Base-by-base conservation (phyloP, 306 rosid species). In the Pyrus bretschneideri region DNA sequence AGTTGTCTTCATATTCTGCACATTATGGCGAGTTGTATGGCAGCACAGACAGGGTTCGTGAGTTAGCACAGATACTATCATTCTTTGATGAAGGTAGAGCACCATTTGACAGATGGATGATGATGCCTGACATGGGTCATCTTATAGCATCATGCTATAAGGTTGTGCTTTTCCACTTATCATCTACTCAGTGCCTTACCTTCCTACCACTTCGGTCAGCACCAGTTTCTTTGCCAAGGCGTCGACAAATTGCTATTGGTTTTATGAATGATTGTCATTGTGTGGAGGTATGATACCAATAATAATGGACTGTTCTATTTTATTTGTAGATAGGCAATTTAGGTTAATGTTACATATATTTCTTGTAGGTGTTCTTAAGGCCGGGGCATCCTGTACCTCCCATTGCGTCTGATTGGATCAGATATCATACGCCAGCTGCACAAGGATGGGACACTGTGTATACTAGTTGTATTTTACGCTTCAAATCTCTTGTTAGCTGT, bases 51-150 rank as follows among this genome's bases (percentile, higher is more conserved):
- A 71, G 51, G 65, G 75, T 71, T 71, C 66, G 75, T 33, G 75
- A 55, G 52, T 71, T 71, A 60, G 75, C 75, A n/a, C 75, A 71
- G 44, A 31, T 25, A 33, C 64, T 71, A n/a, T 71, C 75, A 33
- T 71, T 55, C 49, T 55, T 55, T 17, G 61, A 55, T 55, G 75
- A 71, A n/a, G 75, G 66, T 55, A 55, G 52, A 71, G 51, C 65
- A 11, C 66, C 75, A 11, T 55, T 71, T 13, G 65, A 55, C 44
- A 71, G 75, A 71, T 55, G 75, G 31, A 71, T 71, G 75, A 33
- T n/a, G 10, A 71, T 71, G 75, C 75, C 75, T 33, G 75, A 71
- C 51, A 71, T 71, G 75, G 75, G 75, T 71, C 66, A 71, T 71
- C 75, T 71, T 27, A 71, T 71, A 71, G 75, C 75, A 1, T 71